Conservation (phyloP, 495 filamentous ascomycete genomes). For the Daldinia loculata region DNA sequence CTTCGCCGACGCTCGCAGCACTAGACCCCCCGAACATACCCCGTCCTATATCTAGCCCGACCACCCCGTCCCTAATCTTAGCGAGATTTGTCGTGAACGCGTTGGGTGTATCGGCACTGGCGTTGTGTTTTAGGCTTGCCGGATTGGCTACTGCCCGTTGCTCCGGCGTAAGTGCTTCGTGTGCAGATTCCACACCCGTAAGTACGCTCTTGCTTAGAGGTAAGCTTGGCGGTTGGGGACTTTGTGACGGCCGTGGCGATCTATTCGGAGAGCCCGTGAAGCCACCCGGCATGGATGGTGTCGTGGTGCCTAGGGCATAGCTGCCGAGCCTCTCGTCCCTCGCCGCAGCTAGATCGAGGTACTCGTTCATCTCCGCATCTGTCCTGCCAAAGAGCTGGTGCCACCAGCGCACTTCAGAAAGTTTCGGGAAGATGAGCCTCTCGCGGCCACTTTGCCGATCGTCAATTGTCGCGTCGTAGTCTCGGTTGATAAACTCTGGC, state of each 20-base stretch:
- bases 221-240: conserved; percentile 46
- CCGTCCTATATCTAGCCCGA: conserved; percentile 53
- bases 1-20: neutral
- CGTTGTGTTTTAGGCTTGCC: conserved; percentile 51
- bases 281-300: conserved; percentile 16
- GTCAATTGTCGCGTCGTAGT: conserved; percentile 80
- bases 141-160: conserved; percentile 16
- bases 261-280: conserved; percentile 12
- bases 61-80: conserved; percentile 58
- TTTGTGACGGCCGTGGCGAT: neutral
- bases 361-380: conserved; percentile 92
- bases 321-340: conserved; percentile 41
- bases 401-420: conserved; percentile 85
- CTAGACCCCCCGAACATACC: conserved; percentile 35
- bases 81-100: conserved; percentile 50
- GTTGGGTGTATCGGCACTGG: conserved; percentile 51
- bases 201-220: conserved; percentile 54
- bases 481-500: conserved; percentile 79
- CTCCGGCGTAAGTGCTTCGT: conserved; percentile 52
- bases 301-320: conserved; percentile 28
- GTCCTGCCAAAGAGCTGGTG: conserved; percentile 82
- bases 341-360: conserved; percentile 53
- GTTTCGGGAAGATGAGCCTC: conserved; percentile 80
- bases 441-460: conserved; percentile 80
- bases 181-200: conserved; percentile 51